Evolutionary conservation across 2,329 filamentous ascomycete genomes (phyloP).

Genomic region (Aspergillus jensenii): DNA sequence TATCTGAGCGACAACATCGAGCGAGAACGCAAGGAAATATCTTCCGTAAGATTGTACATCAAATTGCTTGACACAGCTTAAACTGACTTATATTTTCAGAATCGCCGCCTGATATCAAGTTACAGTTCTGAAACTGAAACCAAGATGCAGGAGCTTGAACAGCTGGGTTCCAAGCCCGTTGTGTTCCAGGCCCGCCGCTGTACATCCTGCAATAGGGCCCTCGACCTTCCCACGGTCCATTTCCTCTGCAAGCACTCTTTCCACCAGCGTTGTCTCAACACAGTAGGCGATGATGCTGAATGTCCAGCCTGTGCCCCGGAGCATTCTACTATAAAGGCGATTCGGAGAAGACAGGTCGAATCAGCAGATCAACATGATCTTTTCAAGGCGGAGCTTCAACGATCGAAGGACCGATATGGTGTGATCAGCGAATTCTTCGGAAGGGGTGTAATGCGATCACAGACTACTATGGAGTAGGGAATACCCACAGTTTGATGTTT

Average conservation of each 20-base stretch:
- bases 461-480: slow-evolving; percentile 34
- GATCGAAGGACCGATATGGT: slow-evolving; percentile 80
- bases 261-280: slow-evolving; percentile 84
- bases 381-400: slow-evolving; percentile 76
- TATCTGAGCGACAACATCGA: slow-evolving; percentile 89
- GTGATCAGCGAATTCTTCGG: slow-evolving; percentile 95
- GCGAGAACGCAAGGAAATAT: slow-evolving; percentile 83
- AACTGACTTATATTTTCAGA: slow-evolving; percentile 48
- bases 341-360: slow-evolving; percentile 82
- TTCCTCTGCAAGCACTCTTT: slow-evolving; percentile 98
- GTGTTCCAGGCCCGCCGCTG: slow-evolving; percentile 92
- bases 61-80: neutral
- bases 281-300: slow-evolving; percentile 65
- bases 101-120: slow-evolving; percentile 76
- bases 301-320: slow-evolving; percentile 82
- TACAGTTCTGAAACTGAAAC: slow-evolving; percentile 81
- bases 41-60: slow-evolving; percentile 41
- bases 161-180: slow-evolving; percentile 74
- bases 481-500: slow-evolving; percentile 12
- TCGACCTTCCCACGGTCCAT: slow-evolving; percentile 89
- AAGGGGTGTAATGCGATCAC: slow-evolving; percentile 74
- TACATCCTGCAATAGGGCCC: slow-evolving; percentile 71
- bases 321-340: slow-evolving; percentile 85
- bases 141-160: slow-evolving; percentile 75
- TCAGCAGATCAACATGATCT: slow-evolving; percentile 83